These are phyloP conservation scores for Neurospora hispaniola DNA, from an alignment of 495 filamentous ascomycete species.

Conservation along the genomic window DNA sequence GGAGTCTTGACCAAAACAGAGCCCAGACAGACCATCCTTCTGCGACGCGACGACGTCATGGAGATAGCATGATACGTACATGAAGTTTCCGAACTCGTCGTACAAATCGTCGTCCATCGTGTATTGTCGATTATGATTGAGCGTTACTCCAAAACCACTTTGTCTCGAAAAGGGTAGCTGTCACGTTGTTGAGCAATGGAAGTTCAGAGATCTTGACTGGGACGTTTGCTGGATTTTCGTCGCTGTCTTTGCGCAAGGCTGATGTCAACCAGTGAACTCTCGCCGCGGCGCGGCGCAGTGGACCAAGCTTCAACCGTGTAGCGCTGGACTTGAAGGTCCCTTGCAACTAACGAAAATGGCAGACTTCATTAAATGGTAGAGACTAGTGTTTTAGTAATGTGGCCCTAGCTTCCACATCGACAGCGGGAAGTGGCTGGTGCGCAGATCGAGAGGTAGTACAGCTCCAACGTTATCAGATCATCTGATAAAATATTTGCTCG, in stretches of 20 bases:
- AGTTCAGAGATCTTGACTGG: neutral
- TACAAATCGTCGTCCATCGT: conserved; percentile 28
- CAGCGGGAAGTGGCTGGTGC: neutral
- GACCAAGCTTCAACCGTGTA: neutral
- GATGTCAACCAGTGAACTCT: neutral
- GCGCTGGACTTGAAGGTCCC: neutral
- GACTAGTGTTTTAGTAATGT: neutral
- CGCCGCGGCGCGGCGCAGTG: neutral
- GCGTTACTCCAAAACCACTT: neutral
- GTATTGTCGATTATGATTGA: conserved; percentile 6
- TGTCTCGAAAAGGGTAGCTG: neutral
- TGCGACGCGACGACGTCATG: neutral
- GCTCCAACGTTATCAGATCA: neutral
- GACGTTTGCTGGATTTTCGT: neutral
- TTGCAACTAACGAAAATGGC: neutral
- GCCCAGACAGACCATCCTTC: neutral
- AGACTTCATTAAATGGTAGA: neutral
- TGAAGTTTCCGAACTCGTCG: conserved; percentile 31
- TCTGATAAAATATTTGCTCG: neutral
- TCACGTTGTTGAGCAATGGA: neutral
- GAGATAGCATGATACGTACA: conserved; percentile 9
- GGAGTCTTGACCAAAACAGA: neutral
- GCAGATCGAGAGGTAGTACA: neutral
- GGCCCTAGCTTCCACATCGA: neutral
- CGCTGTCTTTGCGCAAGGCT: neutral